A percentile compares a stretch with the other conserved stretches of the same genome.
These are phyloP conservation scores for Tilletia setariae DNA, from an alignment of 1,284 basidiomycete genomes.

Conservation along the genomic window DNA sequence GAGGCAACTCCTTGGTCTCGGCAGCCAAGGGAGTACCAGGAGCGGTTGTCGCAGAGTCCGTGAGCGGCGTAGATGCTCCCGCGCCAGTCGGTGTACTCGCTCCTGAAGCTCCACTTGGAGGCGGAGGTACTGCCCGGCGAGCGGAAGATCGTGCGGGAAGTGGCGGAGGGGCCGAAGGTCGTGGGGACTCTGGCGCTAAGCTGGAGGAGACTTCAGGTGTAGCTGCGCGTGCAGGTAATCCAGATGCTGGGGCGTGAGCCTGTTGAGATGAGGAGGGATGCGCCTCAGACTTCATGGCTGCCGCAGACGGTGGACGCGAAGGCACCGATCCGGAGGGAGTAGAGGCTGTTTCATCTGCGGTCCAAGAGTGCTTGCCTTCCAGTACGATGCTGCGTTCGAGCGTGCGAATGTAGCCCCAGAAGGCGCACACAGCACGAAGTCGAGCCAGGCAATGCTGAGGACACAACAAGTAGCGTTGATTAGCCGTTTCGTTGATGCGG, in stretches of 20 bases:
- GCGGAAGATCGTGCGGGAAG: conserved; percentile 18
- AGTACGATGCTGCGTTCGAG: conserved; percentile 50
- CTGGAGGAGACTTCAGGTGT: background rate
- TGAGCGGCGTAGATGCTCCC: background rate
- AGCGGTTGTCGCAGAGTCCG: background rate
- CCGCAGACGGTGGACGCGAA: no score
- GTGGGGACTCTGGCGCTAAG: background rate
- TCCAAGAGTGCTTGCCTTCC: conserved; percentile 46
- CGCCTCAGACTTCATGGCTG: no score
- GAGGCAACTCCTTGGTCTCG: no score
- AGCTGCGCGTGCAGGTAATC: background rate
- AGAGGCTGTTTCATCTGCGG: conserved; percentile 21
- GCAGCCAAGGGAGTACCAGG: background rate
- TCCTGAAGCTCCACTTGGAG: background rate
- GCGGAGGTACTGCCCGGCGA: background rate
- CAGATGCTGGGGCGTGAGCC: no score
- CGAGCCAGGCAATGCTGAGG: conserved; percentile 49
- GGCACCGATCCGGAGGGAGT: background rate
- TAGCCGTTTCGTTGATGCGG: conserved; percentile 41
- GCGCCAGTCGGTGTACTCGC: background rate
- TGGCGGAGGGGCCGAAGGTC: conserved; percentile 15
- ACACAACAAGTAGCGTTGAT: conserved; percentile 47
- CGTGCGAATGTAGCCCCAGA: conserved; percentile 49
- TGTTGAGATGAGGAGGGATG: no score
- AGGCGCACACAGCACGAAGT: conserved; percentile 45